Evolutionary conservation across 148 eudicot species (phyloP), one percentile per base, ranked within the genome.

Genomic region (Nyssa sinensis): DNA sequence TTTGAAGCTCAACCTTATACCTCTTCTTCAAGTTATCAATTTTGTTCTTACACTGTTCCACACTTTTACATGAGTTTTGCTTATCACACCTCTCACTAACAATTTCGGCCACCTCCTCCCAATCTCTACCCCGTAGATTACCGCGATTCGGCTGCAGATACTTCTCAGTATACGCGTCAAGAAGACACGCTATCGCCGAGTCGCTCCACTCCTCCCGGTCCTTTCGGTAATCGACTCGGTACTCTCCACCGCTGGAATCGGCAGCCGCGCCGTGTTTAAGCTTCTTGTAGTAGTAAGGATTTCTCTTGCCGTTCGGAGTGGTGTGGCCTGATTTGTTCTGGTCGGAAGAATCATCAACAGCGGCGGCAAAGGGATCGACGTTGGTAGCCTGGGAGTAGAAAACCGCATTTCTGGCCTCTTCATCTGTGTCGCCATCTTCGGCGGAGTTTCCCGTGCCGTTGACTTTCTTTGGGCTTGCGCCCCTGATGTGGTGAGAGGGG

Each of bases 21-120:
- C 74, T 71, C 66, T 71, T 71, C 74, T 71, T 71, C 74, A 71
- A 60, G 32, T 71, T 71, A 60, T 71, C 74, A 16, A 71, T 37
- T 27, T 71, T 71, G 55, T 71, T 71, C 74, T 71, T 71, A 39
- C 74, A 71, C 74, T 71, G 74, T 16, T 60, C 74, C 66, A 71
- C 66, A 4, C 28, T 71, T 66, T 71, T 71, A 28, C 53, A 21
- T 1, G 10, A 25, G 55, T 35, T 71, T 28, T 58, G 49, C 64
- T 34, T 33, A 24, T 71, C 74, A 28, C 74, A 44, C 16, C 74
- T 71, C 74, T 59, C 74, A 17, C 66, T 59, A 6, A 71, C 74
- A 8, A 4, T 39, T 66, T 34, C 74, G 24, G 74, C 74, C 74
- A 71, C 74, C 66, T 35, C 74, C n/a, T 71, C 74, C 74, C 74